A percentile compares a stretch with the other conserved stretches of the same genome.
Evolutionary conservation across 345 rosid genomes (phyloP).

Genomic region (Populus ilicifolia): DNA sequence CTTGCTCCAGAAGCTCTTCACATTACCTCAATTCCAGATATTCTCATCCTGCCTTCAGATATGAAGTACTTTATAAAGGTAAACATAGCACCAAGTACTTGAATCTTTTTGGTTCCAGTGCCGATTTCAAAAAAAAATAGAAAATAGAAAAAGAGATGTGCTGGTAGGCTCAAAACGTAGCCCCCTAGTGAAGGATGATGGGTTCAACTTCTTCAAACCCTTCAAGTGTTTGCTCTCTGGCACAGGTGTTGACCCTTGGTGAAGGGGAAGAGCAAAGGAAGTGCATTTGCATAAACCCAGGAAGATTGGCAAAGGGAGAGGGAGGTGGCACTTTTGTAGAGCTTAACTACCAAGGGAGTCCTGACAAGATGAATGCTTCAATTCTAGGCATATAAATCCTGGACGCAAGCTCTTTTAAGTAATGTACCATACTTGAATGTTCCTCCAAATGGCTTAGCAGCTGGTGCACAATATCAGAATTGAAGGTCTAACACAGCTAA

Average conservation of each 20-base stretch:
- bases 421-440: not conserved
- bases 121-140: not conserved
- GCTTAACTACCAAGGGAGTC: conserved; percentile 52
- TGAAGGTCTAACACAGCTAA: not conserved
- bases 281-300: conserved; percentile 81
- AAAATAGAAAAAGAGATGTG: not conserved
- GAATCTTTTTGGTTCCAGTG: not conserved
- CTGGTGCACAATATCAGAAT: not conserved
- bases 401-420: not conserved
- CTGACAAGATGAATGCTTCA: conserved; percentile 60
- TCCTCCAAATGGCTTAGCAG: not conserved
- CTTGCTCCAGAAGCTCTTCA: conserved; percentile 64
- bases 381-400: conserved; percentile 51
- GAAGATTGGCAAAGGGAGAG: conserved; percentile 83
- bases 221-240: not conserved
- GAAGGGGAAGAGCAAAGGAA: conserved; percentile 56
- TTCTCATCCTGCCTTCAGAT: conserved; percentile 81
- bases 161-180: not conserved
- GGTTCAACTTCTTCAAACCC: not conserved
- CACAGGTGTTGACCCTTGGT: conserved; percentile 56
- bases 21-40: conserved; percentile 54
- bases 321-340: conserved; percentile 83
- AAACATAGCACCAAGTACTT: not conserved
- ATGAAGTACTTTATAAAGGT: conserved; percentile 80
- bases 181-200: not conserved